phyloP scores from a whole-genome alignment of 305 asterid species.

The Fraxinus sp. region DNA sequence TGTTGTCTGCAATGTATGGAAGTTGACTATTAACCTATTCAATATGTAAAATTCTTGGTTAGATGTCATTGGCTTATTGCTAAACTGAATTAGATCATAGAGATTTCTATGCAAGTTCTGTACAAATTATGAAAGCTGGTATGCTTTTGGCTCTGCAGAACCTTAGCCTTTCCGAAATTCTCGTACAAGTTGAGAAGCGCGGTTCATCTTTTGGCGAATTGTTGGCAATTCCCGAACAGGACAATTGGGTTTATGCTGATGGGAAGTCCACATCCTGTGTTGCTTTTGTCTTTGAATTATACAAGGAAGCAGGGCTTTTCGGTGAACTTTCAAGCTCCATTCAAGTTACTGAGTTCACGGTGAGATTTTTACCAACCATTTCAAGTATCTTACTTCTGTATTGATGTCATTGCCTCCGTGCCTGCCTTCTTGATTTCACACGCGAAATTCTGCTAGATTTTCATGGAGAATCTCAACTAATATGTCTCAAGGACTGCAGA shows the following conservation, averaged over 20 bases:
- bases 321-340: conserved; percentile 63
- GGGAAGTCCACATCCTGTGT: conserved; percentile 93
- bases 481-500: conserved; percentile 34
- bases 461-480: background rate
- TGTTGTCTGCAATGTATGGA: background rate
- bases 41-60: background rate
- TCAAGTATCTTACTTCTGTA: background rate
- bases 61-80: background rate
- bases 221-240: conserved; percentile 83
- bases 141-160: conserved; percentile 44
- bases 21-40: background rate
- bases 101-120: background rate
- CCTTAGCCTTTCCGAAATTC: conserved; percentile 72
- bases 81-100: background rate
- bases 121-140: background rate
- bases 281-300: conserved; percentile 81
- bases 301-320: conserved; percentile 88
- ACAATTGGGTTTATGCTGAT: conserved; percentile 76
- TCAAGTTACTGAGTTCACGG: conserved; percentile 95
- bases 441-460: background rate
- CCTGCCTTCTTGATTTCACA: background rate
- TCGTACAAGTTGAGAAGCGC: conserved; percentile 85
- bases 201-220: conserved; percentile 86
- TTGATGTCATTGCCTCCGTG: background rate
- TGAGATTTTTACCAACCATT: conserved; percentile 34